Base-by-base conservation (phyloP, 768 basidiomycete species). In the Coprinopsis cinerea region DNA sequence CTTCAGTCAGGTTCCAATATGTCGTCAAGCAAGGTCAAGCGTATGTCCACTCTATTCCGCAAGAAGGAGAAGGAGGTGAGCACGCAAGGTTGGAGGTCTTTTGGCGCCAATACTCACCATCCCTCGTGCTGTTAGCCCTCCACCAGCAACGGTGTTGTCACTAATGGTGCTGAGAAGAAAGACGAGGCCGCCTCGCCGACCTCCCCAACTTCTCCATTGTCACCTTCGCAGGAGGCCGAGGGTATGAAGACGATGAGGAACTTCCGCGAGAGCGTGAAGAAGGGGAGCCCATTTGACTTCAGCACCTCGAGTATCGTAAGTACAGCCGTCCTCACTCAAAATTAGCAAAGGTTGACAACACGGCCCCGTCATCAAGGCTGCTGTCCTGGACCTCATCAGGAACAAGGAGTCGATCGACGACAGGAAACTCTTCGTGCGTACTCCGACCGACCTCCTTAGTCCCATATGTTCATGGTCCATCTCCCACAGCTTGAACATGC, bases 391-490 rank as follows among this genome's bases (percentile, higher is more conserved):
- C 59, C 63, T 71, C 1, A 58, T 89, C 35, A 69, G 70, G 28
- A 75, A 90, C 59, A 67, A 69, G 10, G 80, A 81, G 44, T 70
- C 78, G 6, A 67, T 90, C 18, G 85, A 92, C 64, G 89, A 92
- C 59, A 75, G 89, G 46, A 85, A 88, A 64, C 73, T 88, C 63
- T 65, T 85, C 40, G 89, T 88, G 46, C 46, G 83, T 69, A n/a
- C 18, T 3, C 5, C 6, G 11, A 7, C 44, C 15, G n/a, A 9
- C n/a, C 39, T 45, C 18, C 17, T 22, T 14, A 3, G 40, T 1
- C 40, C 11, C 23, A 18, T 22, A 26, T 11, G 18, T 11, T 11
- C 10, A 11, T 7, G 10, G 10, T 18, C 18, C 15, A n/a, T 22
- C 45, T 47, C n/a, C 25, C 11, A 42, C 47, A 89, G 88, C 79